Evolutionary conservation across 495 filamentous ascomycete species (phyloP), one percentile per base, ranked within the genome.

Genomic region (Penicillium atrosanguineum): DNA sequence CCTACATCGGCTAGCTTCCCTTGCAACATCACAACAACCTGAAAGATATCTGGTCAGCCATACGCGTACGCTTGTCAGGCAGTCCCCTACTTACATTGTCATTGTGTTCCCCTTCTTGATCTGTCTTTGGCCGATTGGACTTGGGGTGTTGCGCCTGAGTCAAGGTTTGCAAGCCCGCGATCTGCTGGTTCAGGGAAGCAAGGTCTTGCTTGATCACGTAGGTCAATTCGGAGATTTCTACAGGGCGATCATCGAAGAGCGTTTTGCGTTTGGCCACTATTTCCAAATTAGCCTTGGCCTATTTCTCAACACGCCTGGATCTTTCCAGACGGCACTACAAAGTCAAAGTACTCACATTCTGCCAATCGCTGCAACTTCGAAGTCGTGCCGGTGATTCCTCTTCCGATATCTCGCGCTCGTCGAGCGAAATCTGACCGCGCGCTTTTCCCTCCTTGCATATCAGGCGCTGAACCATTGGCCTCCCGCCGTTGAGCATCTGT

Each of bases 131-230:
- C 19, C 78, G 72, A 44, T 57, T 69, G 14, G 65, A 67, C 48
- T 88, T 88, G 3, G 88, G 85, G 56, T 93, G 87, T 70, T 92
- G 88, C 21, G 81, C 73, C 29, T 81, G 75, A 0, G 83, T 84
- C 18, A 97, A 80, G 3, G 83, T 72, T 66, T 96, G 90, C 37
- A 98, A 73, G 18, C 75, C 79, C 42, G 86, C 85, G 63, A 98
- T 97, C 65, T 93, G 86, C 52, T 87, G 80, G 69, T 96, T 97
- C 51, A 98, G 72, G 11, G 87, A 84, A 0, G 91, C 89, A 23
- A 97, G 82, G 63, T 97, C 95, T 79, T 97, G 94, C 71, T 97
- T 97, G 74, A 98, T 97, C 67, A 95, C 84, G 62, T 89, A 95
- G 9, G 91, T 94, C 69, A 97, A 83, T 63, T 97, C 91, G 67